Base-by-base conservation (phyloP, 1,284 basidiomycete species). In the Hymenochaete sp. region DNA sequence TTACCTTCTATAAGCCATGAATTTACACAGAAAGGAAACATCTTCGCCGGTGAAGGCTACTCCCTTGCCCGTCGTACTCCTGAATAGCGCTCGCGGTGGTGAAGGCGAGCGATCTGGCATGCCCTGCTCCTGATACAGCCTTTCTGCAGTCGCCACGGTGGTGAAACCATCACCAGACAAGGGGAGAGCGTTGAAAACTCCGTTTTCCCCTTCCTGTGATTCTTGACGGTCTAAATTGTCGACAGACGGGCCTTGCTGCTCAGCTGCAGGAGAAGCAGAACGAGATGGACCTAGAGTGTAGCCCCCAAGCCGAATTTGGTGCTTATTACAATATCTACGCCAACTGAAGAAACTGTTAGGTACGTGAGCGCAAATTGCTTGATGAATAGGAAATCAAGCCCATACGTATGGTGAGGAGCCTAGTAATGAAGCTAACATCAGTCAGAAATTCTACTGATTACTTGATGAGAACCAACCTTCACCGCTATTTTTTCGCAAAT, bases 241-340 rank as follows among this genome's bases (percentile, higher is more conserved):
- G n/a, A 65, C 66, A 31, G 59, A 59, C 21, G 62, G 64, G 8
- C 60, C 67, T 14, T 59, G 67, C 3, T 66, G 64, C 16, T 63
- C 63, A 1, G 70, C 70, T 26, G 69, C 66, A 8, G 61, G 63
- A 6, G 66, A 62, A 14, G 68, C 68, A 3, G 45, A 48, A 35
- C 75, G 72, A n/a, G 14, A n/a, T 10, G 70, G 58, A 43, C 75
- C 78, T 84, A 89, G 88, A 5, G 74, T 67, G 55, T 89, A 89
- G 2, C 84, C 83, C 21, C 83, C 82, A 0, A 89, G 68, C 13
- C 82, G 77, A 44, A 89, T 89, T 59, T 87, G 82, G 57, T 89
- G 84, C 56, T 88, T 89, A 57, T 89, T 89, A 63, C 85, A 89
- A 56, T 87, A 89, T 40, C 85, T 74, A 29, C 85, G 73, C 85